These are phyloP conservation scores for Phialophora verrucosa DNA, from an alignment of 2,329 filamentous ascomycete species.

Conservation along the genomic window DNA sequence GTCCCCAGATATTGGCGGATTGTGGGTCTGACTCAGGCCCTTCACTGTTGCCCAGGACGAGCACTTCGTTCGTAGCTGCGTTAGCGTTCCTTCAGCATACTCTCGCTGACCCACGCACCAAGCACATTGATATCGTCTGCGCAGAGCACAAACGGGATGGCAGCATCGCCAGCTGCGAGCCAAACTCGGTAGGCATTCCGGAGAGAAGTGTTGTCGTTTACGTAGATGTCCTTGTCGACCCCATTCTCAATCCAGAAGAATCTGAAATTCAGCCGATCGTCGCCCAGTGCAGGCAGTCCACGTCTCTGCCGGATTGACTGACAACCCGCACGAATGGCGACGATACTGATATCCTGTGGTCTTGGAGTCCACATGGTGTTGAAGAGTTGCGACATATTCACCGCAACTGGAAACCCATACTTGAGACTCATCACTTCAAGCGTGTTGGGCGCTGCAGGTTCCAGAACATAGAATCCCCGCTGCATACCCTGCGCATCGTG, in stretches of 20 bases:
- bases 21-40: background rate
- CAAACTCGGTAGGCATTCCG: background rate
- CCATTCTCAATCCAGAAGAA: background rate
- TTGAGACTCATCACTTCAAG: conserved; percentile 5
- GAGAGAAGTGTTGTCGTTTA: background rate
- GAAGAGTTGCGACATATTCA: background rate
- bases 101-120: background rate
- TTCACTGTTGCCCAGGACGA: background rate
- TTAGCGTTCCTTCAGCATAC: background rate
- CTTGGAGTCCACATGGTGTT: background rate
- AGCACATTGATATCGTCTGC: background rate
- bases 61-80: background rate
- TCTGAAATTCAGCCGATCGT: conserved; percentile 2
- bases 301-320: background rate
- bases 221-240: background rate
- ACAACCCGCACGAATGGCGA: background rate
- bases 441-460: conserved; percentile 1
- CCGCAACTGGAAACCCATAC: background rate
- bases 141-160: conserved; percentile 8
- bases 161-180: background rate
- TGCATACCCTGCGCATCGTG: background rate
- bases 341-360: background rate
- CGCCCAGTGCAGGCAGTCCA: background rate
- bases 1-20: background rate
- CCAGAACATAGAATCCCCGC: background rate